phyloP scores from a whole-genome alignment of 306 rosid genomes.

The Casuarina equisetifolia region DNA sequence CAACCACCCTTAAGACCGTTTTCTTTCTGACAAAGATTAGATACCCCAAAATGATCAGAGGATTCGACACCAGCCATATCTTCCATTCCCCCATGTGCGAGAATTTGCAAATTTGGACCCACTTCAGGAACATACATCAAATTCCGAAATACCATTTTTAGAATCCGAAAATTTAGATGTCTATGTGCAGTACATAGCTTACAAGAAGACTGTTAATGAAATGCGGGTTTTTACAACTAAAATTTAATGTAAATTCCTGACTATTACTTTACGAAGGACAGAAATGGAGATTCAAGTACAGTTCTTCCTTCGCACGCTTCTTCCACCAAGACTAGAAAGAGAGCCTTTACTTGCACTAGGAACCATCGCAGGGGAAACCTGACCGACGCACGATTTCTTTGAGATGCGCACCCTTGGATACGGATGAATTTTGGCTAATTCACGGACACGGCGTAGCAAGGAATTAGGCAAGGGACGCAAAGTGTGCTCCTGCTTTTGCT shows the following conservation, averaged over 20 bases:
- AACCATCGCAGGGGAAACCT: conserved; percentile 35
- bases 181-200: conserved; percentile 24
- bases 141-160: conserved; percentile 12
- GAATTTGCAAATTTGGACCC: conserved; percentile 35
- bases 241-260: conserved; percentile 40
- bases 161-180: conserved; percentile 20
- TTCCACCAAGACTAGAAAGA: conserved; percentile 40
- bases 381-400: conserved; percentile 34
- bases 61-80: conserved; percentile 15
- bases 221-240: conserved; percentile 41
- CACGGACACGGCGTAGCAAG: conserved; percentile 67
- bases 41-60: not conserved
- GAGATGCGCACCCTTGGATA: conserved; percentile 77
- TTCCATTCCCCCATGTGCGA: conserved; percentile 22
- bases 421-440: conserved; percentile 80
- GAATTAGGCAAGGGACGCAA: conserved; percentile 60
- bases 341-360: conserved; percentile 35
- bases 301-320: conserved; percentile 48
- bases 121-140: conserved; percentile 31
- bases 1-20: no score
- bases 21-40: not conserved
- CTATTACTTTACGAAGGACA: conserved; percentile 34
- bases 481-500: conserved; percentile 48
- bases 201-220: conserved; percentile 25
- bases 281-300: conserved; percentile 35